These are phyloP conservation scores for Teratosphaeria viscida DNA, from an alignment of 2,329 filamentous ascomycete genomes.

Conservation along the genomic window DNA sequence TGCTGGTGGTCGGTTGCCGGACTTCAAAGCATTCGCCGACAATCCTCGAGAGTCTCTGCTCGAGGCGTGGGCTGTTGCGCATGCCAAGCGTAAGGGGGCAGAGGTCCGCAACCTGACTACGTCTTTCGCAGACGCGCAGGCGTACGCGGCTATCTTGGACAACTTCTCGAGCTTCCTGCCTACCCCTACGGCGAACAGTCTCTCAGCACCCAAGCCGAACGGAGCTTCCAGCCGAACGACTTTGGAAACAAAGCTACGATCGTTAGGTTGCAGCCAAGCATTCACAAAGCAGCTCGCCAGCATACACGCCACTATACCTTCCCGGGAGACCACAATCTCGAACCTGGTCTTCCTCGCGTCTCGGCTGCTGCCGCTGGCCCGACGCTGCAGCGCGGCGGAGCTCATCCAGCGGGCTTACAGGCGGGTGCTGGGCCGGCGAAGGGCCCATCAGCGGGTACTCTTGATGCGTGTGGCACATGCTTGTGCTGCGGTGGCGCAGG, in stretches of 20 bases:
- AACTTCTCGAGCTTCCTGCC: conserved; percentile 42
- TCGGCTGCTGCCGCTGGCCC: conserved; percentile 43
- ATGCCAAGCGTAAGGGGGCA: conserved; percentile 38
- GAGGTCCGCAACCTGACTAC: conserved; percentile 46
- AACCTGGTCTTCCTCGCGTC: conserved; percentile 51
- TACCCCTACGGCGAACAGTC: conserved; percentile 10
- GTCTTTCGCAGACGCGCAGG: conserved; percentile 44
- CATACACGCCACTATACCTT: conserved; percentile 34
- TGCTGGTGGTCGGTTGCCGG: neutral
- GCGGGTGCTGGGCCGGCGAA: neutral
- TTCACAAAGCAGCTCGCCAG: conserved; percentile 37
- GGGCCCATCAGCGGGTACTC: conserved; percentile 22
- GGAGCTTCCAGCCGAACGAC: conserved; percentile 27
- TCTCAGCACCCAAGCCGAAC: neutral
- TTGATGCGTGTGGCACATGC: conserved; percentile 35
- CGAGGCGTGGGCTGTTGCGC: conserved; percentile 44
- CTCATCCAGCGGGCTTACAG: conserved; percentile 46
- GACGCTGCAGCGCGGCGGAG: conserved; percentile 40
- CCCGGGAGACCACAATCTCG: conserved; percentile 44
- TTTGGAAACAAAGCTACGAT: conserved; percentile 28
- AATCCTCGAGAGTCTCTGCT: conserved; percentile 31
- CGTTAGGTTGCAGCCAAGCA: conserved; percentile 31
- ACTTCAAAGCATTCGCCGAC: neutral
- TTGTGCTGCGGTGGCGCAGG: conserved; percentile 38
- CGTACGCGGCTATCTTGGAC: conserved; percentile 47